A percentile compares a stretch with the other conserved stretches of the same genome.
Conservation (phyloP, 73 alveolate genomes). For the Symbiodinium pilosum region DNA sequence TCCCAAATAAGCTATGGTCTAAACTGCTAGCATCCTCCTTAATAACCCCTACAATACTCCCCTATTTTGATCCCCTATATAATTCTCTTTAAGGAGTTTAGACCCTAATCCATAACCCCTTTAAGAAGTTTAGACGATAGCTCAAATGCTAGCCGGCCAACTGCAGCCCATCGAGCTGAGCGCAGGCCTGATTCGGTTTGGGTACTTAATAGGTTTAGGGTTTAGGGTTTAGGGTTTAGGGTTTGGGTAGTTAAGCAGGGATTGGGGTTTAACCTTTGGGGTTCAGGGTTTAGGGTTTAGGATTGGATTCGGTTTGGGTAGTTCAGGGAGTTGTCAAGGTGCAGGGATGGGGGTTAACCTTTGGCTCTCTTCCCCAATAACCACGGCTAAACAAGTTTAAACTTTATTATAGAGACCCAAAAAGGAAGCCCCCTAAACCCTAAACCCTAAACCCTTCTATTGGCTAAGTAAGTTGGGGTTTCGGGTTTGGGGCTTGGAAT, state of each 20-base stretch:
- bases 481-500: background rate
- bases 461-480: background rate
- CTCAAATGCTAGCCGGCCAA: too few species aligned
- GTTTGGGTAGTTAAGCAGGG: background rate
- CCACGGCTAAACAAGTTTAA: background rate
- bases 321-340: background rate
- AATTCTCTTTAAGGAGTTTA: too few species aligned
- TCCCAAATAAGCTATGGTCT: too few species aligned
- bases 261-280: too few species aligned
- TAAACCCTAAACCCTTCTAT: background rate
- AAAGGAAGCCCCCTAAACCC: background rate
- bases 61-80: too few species aligned
- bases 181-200: constrained; percentile 49
- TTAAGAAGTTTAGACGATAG: background rate
- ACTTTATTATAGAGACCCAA: background rate
- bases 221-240: background rate
- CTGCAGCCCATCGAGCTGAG: constrained; percentile 75
- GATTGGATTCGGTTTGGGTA: background rate
- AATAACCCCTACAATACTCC: too few species aligned
- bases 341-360: background rate
- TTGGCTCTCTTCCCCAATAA: background rate
- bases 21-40: background rate
- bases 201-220: background rate
- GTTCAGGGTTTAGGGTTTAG: background rate
- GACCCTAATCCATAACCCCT: background rate